Evolutionary conservation across 331 rosid species (phyloP).

Genomic region (Cucumis variabilis): DNA sequence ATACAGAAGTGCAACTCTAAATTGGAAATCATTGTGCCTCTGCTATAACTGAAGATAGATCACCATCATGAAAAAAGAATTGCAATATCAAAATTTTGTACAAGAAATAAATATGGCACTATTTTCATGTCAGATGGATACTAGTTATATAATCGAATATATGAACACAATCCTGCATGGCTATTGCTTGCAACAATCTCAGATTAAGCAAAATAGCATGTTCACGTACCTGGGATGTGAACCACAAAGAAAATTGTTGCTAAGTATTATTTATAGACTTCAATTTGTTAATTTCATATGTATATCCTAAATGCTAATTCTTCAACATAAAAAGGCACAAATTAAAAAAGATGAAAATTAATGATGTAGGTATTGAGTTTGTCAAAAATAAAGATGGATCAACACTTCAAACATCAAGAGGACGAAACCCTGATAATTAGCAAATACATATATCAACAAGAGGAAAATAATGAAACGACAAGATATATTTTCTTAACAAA

Average conservation of each 20-base stretch:
- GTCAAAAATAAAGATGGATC: slow-evolving; percentile 97
- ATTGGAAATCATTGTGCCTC: too few relatives aligned
- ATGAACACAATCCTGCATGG: slow-evolving; percentile 82
- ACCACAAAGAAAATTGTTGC: slow-evolving; percentile 30
- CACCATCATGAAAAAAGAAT: slow-evolving; percentile 36
- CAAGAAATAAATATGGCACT: not conserved
- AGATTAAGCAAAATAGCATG: slow-evolving; percentile 89
- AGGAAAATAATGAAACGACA: slow-evolving; percentile 4
- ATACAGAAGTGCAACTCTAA: too few relatives aligned
- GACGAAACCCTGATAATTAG: slow-evolving; percentile 85
- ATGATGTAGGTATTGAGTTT: slow-evolving; percentile 78
- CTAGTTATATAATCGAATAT: slow-evolving; percentile 86
- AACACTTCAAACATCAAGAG: slow-evolving; percentile 94
- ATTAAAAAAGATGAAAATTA: slow-evolving; percentile 12
- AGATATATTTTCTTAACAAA: not conserved
- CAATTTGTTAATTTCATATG: not conserved
- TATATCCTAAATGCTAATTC: slow-evolving; percentile 21
- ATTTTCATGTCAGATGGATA: slow-evolving; percentile 46
- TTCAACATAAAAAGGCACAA: slow-evolving; percentile 16
- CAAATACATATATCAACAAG: not conserved
- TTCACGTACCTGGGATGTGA: slow-evolving; percentile 85
- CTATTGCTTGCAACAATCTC: slow-evolving; percentile 94
- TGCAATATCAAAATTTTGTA: slow-evolving; percentile 28
- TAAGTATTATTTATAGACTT: not conserved
- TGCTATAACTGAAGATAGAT: slow-evolving; percentile 61